Percentiles rank a stretch among this genome's conserved stretches.
Conservation (phyloP, 768 basidiomycete species). For the Phaeotremella fagi region DNA sequence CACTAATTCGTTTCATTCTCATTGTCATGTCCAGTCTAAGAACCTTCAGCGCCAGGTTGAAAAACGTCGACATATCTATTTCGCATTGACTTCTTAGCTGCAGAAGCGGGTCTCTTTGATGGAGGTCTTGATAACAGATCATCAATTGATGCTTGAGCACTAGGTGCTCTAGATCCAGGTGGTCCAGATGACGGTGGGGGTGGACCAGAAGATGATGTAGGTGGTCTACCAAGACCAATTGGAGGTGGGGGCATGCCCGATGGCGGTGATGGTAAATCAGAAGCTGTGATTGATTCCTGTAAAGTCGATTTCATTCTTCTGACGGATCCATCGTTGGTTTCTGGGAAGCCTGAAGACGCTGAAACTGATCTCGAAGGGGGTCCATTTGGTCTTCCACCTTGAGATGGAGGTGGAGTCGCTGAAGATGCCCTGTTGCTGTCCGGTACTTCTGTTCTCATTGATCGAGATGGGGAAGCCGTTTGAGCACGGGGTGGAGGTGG, state of each 20-base stretch:
- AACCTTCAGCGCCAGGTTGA: conserved; percentile 48
- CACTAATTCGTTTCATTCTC: too few relatives aligned
- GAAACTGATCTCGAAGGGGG: conserved; percentile 3
- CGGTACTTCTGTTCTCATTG: conserved; percentile 5
- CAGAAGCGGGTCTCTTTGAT: conserved; percentile 56
- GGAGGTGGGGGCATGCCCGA: conserved; percentile 12
- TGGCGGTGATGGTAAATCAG: conserved; percentile 13
- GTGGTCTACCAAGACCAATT: conserved; percentile 5
- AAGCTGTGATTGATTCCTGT: conserved; percentile 17
- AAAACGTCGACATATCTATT: conserved; percentile 90
- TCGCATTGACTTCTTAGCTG: conserved; percentile 65
- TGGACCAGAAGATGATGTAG: conserved; percentile 8
- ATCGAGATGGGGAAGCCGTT: conserved; percentile 67
- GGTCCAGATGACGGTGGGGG: conserved; percentile 56
- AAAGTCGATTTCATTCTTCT: conserved; percentile 12
- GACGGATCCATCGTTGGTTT: conserved; percentile 6
- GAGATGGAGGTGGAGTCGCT: conserved; percentile 22
- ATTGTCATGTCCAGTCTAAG: too few relatives aligned
- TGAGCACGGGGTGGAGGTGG: conserved; percentile 81
- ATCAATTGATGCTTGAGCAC: conserved; percentile 38
- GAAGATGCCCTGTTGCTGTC: conserved; percentile 4
- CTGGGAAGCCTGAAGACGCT: conserved; percentile 7
- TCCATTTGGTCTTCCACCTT: conserved; percentile 4
- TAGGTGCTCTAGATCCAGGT: conserved; percentile 48
- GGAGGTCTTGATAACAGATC: conserved; percentile 53